phyloP scores from a whole-genome alignment of 352 stramenopile species.

The Thalassiosira ordinaria region DNA sequence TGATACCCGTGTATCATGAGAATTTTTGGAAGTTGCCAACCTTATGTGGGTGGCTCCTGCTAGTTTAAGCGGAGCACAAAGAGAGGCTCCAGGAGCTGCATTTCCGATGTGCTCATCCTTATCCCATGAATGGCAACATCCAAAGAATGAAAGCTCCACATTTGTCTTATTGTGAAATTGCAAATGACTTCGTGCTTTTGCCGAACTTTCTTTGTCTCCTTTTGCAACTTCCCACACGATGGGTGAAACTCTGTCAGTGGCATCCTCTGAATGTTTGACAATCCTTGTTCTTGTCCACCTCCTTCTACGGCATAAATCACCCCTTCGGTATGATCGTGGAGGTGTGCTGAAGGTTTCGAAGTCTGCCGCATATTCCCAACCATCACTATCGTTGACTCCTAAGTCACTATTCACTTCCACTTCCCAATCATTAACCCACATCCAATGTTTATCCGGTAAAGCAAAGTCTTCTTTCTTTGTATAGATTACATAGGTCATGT shows the following conservation, averaged over 20 bases:
- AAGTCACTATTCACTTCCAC: slow-evolving; percentile 72
- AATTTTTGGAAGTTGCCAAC: slow-evolving; percentile 60
- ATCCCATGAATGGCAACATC: slow-evolving; percentile 68
- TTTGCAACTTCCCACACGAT: slow-evolving; percentile 70
- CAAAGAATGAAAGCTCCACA: slow-evolving; percentile 66
- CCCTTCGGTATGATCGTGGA: slow-evolving; percentile 65
- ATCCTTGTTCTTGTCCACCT: slow-evolving; percentile 79
- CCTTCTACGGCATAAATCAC: slow-evolving; percentile 68
- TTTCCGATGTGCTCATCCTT: slow-evolving; percentile 63
- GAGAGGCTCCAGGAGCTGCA: slow-evolving; percentile 38
- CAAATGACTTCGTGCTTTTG: slow-evolving; percentile 68
- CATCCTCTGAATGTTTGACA: slow-evolving; percentile 47
- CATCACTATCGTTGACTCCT: slow-evolving; percentile 72
- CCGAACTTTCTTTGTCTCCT: slow-evolving; percentile 57
- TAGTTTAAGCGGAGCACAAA: slow-evolving; percentile 66
- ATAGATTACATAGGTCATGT: slow-evolving; percentile 59
- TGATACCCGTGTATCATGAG: slow-evolving; percentile 16
- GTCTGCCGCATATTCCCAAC: slow-evolving; percentile 80
- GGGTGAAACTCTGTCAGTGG: slow-evolving; percentile 27
- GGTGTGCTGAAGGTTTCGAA: slow-evolving; percentile 76
- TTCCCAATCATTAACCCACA: slow-evolving; percentile 82
- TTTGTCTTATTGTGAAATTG: slow-evolving; percentile 65
- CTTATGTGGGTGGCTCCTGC: slow-evolving; percentile 68
- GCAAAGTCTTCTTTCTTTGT: slow-evolving; percentile 65
- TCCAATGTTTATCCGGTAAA: slow-evolving; percentile 79